These are phyloP conservation scores for Emericellopsis cladophorae DNA, from an alignment of 2,329 filamentous ascomycete species.

Conservation along the genomic window DNA sequence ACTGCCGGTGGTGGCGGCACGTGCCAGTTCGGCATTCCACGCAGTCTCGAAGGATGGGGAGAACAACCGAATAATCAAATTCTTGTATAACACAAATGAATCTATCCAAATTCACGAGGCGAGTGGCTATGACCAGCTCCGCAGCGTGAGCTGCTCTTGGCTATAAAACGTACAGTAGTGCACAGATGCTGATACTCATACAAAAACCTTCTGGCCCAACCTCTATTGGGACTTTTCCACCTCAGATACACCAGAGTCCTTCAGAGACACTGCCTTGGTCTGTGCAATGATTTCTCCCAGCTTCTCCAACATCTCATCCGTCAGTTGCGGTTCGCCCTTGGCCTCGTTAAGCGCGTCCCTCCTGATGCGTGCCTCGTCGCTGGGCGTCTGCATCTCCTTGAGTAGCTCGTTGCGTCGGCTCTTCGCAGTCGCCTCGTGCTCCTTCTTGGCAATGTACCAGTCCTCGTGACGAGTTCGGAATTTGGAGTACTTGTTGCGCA, in stretches of 20 bases:
- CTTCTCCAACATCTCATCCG: slow-evolving; percentile 46
- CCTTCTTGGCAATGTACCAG: slow-evolving; percentile 56
- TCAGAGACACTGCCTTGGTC: slow-evolving; percentile 31
- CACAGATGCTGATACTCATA: neutral
- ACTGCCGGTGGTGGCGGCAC: no score
- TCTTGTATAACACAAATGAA: no score
- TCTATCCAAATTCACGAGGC: no score
- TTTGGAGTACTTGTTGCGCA: slow-evolving; percentile 69
- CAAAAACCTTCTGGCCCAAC: neutral
- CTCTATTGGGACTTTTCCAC: slow-evolving; percentile 2
- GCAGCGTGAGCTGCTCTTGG: no score
- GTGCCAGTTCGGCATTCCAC: no score
- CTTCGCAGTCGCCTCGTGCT: slow-evolving; percentile 39
- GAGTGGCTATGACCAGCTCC: no score
- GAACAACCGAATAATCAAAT: no score
- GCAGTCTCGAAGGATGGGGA: no score
- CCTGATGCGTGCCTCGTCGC: slow-evolving; percentile 46
- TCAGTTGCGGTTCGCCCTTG: slow-evolving; percentile 41
- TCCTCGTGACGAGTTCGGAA: slow-evolving; percentile 72
- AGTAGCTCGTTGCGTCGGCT: slow-evolving; percentile 17
- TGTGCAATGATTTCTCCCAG: slow-evolving; percentile 48
- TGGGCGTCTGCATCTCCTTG: slow-evolving; percentile 36
- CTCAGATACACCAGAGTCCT: slow-evolving; percentile 22
- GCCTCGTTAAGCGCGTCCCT: slow-evolving; percentile 36
- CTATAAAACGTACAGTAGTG: neutral